Base-by-base conservation (phyloP, 306 rosid species). In the Corylus americana region DNA sequence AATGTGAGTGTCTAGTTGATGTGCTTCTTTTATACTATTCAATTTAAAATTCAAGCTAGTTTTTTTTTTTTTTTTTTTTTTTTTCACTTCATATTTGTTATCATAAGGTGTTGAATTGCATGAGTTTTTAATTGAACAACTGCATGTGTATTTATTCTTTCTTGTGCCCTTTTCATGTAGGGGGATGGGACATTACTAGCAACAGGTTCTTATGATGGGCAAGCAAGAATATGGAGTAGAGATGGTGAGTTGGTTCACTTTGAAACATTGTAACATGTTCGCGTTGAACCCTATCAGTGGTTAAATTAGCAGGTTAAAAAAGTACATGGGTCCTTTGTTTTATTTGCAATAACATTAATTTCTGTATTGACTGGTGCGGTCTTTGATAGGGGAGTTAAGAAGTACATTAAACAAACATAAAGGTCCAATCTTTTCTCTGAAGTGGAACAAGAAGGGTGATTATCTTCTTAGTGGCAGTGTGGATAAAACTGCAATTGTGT, bases 361-460 rank as follows among this genome's bases (percentile, higher is more conserved):
- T 64, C 14, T 64, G 70, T 64, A 35, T 31, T 64, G 31, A 64
- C 45, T 31, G 29, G 8, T 59, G 66, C 17, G 66, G 4, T 59
- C 14, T 29, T 59, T 59, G 66, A 27, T 59, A 94, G 98, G 98
- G 80, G 97, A 94, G 77, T 76, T 92, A 50, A 88, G 74, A 90
- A 94, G 89, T 89, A 91, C 94, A 63, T 84, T 94, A 83, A 87
- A 80, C 82, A 92, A 89, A 86, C 98, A 94, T 78, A 92, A 89
- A 83, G 98, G 98, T 20, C 97, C 97, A 29, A 92, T 94, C 86
- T 91, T 92, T 87, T 91, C 97, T 82, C 86, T 94, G 44, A 94
- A 94, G 90, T 94, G 98, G 98, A 94, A 92, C 78, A 94, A 89
- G 88, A 92, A 90, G 80, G 97, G 98, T 48, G 98, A 94, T 77